phyloP scores from a whole-genome alignment of 2,329 filamentous ascomycete genomes.

The Hymenoscyphus scutula region DNA sequence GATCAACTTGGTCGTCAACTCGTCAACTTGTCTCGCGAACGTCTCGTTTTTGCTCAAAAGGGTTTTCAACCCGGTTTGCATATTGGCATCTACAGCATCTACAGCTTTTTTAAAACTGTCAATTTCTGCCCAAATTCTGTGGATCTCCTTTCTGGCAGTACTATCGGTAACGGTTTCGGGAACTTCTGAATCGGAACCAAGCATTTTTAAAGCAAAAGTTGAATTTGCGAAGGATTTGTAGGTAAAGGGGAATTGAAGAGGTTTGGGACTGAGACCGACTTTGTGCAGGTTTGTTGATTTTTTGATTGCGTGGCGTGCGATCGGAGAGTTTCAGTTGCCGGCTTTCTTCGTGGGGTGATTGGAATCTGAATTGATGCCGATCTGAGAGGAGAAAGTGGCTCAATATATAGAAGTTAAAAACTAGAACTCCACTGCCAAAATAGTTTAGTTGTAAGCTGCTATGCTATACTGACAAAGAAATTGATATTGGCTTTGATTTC shows the following conservation, averaged over 20 bases:
- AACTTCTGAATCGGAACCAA: no score
- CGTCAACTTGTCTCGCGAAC: no score
- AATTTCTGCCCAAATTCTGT: no score
- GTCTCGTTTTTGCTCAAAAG: no score
- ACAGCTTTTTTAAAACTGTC: no score
- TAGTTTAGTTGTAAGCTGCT: neutral
- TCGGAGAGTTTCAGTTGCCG: neutral
- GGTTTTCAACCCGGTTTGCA: no score
- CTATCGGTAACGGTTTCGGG: no score
- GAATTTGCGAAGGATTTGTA: no score
- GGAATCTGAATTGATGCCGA: slow-evolving; percentile 2
- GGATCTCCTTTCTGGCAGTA: no score
- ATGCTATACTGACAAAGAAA: neutral
- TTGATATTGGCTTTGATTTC: slow-evolving; percentile 1
- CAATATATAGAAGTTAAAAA: slow-evolving; percentile 2
- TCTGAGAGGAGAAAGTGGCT: neutral
- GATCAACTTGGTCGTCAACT: no score
- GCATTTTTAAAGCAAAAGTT: no score
- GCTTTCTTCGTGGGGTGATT: neutral
- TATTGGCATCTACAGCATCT: no score
- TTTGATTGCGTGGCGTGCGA: neutral
- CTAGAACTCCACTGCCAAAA: neutral
- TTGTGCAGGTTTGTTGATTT: neutral
- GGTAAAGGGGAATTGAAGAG: neutral
- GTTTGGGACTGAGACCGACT: neutral